A percentile compares a stretch with the other conserved stretches of the same genome.
phyloP scores from a whole-genome alignment of 805 yeast genomes.

The Pichia nakasei region DNA sequence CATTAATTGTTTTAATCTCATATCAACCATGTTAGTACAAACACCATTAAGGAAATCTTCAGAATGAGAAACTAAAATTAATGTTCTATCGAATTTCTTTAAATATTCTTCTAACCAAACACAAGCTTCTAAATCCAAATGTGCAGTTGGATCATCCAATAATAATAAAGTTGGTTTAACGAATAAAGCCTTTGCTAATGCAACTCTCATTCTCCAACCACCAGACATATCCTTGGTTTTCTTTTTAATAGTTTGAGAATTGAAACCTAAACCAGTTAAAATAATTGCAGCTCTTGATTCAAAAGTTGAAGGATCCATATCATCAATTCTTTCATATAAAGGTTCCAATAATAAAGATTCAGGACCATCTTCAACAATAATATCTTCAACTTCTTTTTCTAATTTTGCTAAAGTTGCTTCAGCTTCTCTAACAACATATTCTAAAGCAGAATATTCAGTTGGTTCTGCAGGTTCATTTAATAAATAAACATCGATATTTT shows the following conservation, averaged over 20 bases:
- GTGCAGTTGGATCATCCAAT: conserved; percentile 98
- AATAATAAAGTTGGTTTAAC: conserved; percentile 93
- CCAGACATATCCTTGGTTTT: conserved; percentile 99
- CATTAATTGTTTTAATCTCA: conserved; percentile 71
- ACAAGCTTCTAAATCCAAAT: conserved; percentile 98
- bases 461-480: conserved; percentile 98
- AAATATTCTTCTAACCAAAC: conserved; percentile 99
- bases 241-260: conserved; percentile 75
- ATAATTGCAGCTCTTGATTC: conserved; percentile 95
- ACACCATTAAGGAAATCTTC: conserved; percentile 99
- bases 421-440: conserved; percentile 95
- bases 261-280: conserved; percentile 95
- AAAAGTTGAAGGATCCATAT: conserved; percentile 91
- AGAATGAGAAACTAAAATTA: conserved; percentile 93
- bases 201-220: conserved; percentile 99
- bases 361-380: conserved; percentile 87
- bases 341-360: conserved; percentile 81
- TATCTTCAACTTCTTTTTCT: conserved; percentile 85
- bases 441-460: conserved; percentile 83
- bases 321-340: conserved; percentile 90
- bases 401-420: conserved; percentile 84
- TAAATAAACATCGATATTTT: conserved; percentile 80
- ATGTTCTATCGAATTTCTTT: conserved; percentile 86
- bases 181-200: conserved; percentile 93
- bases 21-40: conserved; percentile 95